Evolutionary conservation across 306 rosid species (phyloP), one percentile per base, ranked within the genome.

Genomic region (Spatholobus suberectus): DNA sequence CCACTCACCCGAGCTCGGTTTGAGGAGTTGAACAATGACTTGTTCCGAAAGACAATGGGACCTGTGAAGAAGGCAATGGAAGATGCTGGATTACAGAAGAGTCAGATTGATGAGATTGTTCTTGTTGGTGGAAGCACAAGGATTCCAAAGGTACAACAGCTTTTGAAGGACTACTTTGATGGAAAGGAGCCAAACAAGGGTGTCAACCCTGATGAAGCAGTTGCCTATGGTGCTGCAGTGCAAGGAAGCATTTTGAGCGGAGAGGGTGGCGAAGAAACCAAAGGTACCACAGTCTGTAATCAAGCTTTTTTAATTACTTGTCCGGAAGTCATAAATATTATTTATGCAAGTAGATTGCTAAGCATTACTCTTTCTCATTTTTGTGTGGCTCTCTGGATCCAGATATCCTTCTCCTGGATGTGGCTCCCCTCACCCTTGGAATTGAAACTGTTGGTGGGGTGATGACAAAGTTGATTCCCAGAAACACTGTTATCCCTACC

Each of bases 131-230:
- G 99, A 85, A 95, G 98, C 82, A 95, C 98, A 58, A 95, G 98
- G 86, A 95, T 95, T 87, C 98, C 98, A 9, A 95, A 95, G 90
- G 98, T 95, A 10, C 96, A 92, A 83, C 99, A 93, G 83, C 98
- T 95, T 59, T 91, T 95, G 35, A 93, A 92, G 89, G 99, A 92
- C 44, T 95, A 92, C 90, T 95, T 95, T 1, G 98, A 95, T 6
- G 99, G 99, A 46, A 95, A 95, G 82, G 99, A 95, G 78, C 99
- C 99, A 66, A 95, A 93, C 94, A 95, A 95, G 92, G 99, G 98
- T 86, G 99, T 95, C 79, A 95, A 95, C 89, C 99, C 98, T 1
- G 99, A 95, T 67, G 99, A 95, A 85, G 97, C 99, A 32, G 99
- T 93, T 88, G 99, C 99, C 68, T 95, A 85, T 82, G 99, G 97